Conservation (phyloP, 1,139 yeast species). For the Meyerozyma sp. region DNA sequence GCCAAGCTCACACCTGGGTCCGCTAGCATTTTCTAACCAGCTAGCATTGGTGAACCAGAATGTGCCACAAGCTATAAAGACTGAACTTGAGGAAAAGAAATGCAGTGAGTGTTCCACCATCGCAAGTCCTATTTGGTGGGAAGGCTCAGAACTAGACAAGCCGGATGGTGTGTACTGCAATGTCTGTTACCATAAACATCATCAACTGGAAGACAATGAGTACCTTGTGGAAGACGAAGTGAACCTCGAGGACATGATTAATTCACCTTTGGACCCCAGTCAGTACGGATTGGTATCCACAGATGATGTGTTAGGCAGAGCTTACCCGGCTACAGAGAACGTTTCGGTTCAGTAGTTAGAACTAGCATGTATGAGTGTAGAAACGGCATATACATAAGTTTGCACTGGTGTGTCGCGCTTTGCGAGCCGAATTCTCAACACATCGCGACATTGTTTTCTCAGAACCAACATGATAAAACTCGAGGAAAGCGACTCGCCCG, state of each 20-base stretch:
- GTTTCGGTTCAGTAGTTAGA: background rate
- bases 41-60: constrained; percentile 10
- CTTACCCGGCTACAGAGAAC: background rate
- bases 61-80: constrained; percentile 9
- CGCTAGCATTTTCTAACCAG: constrained; percentile 6
- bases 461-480: constrained; percentile 26
- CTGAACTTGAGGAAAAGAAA: constrained; percentile 9
- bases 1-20: constrained; percentile 12
- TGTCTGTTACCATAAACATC: background rate
- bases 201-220: background rate
- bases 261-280: background rate
- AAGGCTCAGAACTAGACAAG: background rate
- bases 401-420: background rate
- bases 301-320: background rate
- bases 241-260: background rate
- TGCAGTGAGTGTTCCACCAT: constrained; percentile 22
- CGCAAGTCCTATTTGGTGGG: constrained; percentile 41
- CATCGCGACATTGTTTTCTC: background rate
- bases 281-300: background rate
- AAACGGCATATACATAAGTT: background rate
- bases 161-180: background rate
- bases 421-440: background rate
- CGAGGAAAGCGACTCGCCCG: constrained; percentile 65
- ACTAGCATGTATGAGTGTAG: too few species aligned
- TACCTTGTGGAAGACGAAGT: background rate